These are phyloP conservation scores for Paecilomyces niveus DNA, from an alignment of 2,329 filamentous ascomycete genomes.

Conservation along the genomic window DNA sequence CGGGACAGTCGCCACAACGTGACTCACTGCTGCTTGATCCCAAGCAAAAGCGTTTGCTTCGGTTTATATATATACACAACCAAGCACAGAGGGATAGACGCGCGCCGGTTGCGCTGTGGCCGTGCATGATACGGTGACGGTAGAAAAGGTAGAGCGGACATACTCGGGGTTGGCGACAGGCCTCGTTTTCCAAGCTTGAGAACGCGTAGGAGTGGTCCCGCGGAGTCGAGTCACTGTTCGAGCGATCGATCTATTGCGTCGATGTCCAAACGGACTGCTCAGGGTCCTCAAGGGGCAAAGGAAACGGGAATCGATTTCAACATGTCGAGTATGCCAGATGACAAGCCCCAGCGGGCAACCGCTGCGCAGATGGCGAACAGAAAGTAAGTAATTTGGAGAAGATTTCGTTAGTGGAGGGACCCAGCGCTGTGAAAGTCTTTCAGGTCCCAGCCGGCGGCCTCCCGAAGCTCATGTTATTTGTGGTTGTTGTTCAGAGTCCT, in stretches of 20 bases:
- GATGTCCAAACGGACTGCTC: conserved; percentile 35
- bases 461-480: not conserved
- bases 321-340: conserved; percentile 36
- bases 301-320: conserved; percentile 20
- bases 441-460: too few relatives aligned
- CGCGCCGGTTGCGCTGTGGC: not conserved
- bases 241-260: not conserved
- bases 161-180: conserved; percentile 1
- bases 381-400: conserved; percentile 42
- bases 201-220: not conserved
- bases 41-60: not conserved
- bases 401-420: not conserved
- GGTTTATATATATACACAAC: not conserved
- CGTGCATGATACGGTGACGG: not conserved
- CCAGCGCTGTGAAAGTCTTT: not conserved
- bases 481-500: not conserved
- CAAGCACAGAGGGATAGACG: not conserved
- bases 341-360: conserved; percentile 44
- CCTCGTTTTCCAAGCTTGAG: not conserved
- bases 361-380: conserved; percentile 48
- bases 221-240: not conserved
- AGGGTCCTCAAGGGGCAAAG: conserved; percentile 29
- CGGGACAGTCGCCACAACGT: not conserved
- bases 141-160: not conserved
- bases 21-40: not conserved